A percentile compares a stretch with the other conserved stretches of the same genome.
Conservation (phyloP, 108 stramenopile genomes). For the Aurantiochytrium sp. region DNA sequence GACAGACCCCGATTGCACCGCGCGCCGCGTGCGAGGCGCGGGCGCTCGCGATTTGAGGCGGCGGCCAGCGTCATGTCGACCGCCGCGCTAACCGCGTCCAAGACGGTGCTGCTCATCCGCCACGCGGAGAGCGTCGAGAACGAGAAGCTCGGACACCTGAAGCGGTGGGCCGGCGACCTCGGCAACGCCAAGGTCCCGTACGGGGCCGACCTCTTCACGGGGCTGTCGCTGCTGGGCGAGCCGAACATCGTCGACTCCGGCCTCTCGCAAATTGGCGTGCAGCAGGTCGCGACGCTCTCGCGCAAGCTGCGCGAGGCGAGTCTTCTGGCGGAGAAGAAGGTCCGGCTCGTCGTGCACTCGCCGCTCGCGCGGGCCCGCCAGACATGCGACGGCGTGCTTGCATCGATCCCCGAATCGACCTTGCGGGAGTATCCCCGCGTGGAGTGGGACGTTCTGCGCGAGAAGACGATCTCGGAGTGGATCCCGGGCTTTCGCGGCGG, state of each 20-base stretch:
- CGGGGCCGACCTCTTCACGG: neutral
- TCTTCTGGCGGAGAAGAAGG: constrained; percentile 45
- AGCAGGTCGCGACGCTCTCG: constrained; percentile 57
- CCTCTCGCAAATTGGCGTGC: constrained; percentile 49
- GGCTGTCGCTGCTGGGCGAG: constrained; percentile 53
- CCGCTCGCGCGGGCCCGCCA: constrained; percentile 62
- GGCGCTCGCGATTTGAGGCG: too few relatives aligned
- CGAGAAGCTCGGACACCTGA: constrained; percentile 46
- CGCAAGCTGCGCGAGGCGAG: constrained; percentile 45
- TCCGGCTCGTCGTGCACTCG: constrained; percentile 61
- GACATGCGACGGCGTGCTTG: constrained; percentile 64
- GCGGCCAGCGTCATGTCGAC: too few relatives aligned
- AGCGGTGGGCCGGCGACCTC: constrained; percentile 37
- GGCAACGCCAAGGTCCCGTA: constrained; percentile 32
- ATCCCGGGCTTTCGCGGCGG: constrained; percentile 47
- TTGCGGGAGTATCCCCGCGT: constrained; percentile 49
- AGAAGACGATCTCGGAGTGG: constrained; percentile 62
- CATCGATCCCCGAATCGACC: constrained; percentile 20
- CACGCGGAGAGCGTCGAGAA: constrained; percentile 75
- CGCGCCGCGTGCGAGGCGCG: too few relatives aligned
- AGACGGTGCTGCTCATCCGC: constrained; percentile 66
- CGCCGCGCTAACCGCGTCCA: too few relatives aligned
- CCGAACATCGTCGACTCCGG: constrained; percentile 62
- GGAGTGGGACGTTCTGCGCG: constrained; percentile 50
- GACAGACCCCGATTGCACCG: too few relatives aligned